These are phyloP conservation scores for Phylloporus sp. DNA, from an alignment of 768 basidiomycete genomes.

Conservation along the genomic window DNA sequence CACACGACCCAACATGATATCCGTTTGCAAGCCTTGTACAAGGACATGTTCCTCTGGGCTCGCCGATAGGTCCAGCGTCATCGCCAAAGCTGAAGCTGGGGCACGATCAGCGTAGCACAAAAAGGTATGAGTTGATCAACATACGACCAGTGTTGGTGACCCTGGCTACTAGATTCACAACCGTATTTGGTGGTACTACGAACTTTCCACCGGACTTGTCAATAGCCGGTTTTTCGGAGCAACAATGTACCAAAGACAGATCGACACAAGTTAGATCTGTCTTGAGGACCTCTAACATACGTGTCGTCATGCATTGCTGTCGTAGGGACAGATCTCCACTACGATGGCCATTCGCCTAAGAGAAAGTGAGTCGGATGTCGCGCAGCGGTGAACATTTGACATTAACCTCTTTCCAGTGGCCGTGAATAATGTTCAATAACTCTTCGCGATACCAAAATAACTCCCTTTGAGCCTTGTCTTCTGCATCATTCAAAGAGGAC, in stretches of 20 bases:
- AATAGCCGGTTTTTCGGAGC: conserved; percentile 15
- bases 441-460: conserved; percentile 97
- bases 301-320: conserved; percentile 68
- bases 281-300: conserved; percentile 76
- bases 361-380: conserved; percentile 1
- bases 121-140: conserved; percentile 26
- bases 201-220: conserved; percentile 37
- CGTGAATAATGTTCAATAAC: conserved; percentile 63
- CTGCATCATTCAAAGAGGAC: conserved; percentile 53
- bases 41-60: conserved; percentile 64
- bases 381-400: not conserved
- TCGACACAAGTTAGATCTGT: conserved; percentile 61
- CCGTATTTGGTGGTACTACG: conserved; percentile 53
- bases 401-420: conserved; percentile 82
- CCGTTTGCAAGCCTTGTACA: conserved; percentile 60
- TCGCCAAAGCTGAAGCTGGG: conserved; percentile 49
- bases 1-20: conserved; percentile 64
- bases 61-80: conserved; percentile 51
- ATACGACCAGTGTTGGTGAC: conserved; percentile 67
- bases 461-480: conserved; percentile 66
- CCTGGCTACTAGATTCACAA: conserved; percentile 54
- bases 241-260: conserved; percentile 44
- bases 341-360: conserved; percentile 74
- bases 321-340: conserved; percentile 75
- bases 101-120: conserved; percentile 7